Evolutionary conservation across 2,329 filamentous ascomycete species (phyloP).

Genomic region (Fusarium annulatum): DNA sequence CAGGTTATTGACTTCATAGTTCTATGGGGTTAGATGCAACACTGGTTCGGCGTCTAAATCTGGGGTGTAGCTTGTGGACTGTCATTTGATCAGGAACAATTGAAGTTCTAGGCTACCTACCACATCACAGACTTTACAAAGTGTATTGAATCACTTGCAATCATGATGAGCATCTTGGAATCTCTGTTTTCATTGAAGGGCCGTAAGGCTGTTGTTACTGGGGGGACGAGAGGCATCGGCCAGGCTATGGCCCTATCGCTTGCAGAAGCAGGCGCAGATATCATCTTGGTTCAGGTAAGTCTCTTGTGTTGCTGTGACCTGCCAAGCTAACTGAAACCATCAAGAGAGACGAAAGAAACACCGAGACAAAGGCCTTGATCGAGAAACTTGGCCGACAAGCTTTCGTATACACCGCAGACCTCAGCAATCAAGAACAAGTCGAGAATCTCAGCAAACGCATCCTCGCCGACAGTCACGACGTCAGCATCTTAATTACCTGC

Average conservation of each 20-base stretch:
- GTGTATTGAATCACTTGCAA: accelerated
- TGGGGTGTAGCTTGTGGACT: not conserved
- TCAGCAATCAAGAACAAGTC: constrained; percentile 69
- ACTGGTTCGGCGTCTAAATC: not conserved
- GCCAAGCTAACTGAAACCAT: not conserved
- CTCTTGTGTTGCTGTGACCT: not conserved
- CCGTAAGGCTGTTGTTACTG: constrained; percentile 67
- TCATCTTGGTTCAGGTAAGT: constrained; percentile 64
- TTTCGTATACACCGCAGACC: constrained; percentile 75
- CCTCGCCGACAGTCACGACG: constrained; percentile 68
- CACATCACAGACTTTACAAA: not conserved
- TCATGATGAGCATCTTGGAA: not conserved
- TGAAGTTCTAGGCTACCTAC: not conserved
- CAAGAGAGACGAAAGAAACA: constrained; percentile 54
- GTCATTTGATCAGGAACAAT: not conserved
- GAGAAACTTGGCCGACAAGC: constrained; percentile 73
- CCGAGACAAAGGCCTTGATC: constrained; percentile 68
- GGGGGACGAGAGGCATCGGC: constrained; percentile 67
- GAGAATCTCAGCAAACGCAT: constrained; percentile 67
- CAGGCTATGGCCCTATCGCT: constrained; percentile 66
- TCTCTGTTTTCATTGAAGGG: constrained; percentile 63
- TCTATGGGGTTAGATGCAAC: no score
- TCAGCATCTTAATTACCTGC: constrained; percentile 85
- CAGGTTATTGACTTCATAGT: not conserved
- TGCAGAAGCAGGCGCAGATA: constrained; percentile 69